Evolutionary conservation across 2,329 filamentous ascomycete genomes (phyloP).

Genomic region (Calonectria montana): DNA sequence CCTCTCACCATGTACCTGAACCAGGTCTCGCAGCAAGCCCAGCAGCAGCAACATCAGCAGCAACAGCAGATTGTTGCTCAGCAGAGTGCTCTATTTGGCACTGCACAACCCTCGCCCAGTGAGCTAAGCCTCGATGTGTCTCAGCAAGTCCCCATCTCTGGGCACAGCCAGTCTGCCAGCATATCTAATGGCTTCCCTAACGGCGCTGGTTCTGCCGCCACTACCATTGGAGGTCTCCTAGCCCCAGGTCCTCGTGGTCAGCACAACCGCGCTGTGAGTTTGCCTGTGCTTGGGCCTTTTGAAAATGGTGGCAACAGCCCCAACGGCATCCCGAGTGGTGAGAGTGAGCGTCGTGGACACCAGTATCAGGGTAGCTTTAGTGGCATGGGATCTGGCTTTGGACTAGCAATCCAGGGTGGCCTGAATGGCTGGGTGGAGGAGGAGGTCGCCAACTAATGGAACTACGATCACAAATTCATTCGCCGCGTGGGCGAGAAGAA

Average conservation of each 20-base stretch:
- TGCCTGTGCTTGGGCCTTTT: constrained; percentile 78
- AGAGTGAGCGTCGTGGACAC: constrained; percentile 70
- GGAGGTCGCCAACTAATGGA: constrained; percentile 68
- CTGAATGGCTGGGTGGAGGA: constrained; percentile 77
- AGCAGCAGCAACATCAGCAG: constrained; percentile 81
- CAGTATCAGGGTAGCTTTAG: constrained; percentile 74
- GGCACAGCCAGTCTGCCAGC: constrained; percentile 74
- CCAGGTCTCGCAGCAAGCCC: constrained; percentile 79
- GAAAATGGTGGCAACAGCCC: constrained; percentile 69
- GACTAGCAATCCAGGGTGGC: constrained; percentile 71
- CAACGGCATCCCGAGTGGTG: constrained; percentile 58
- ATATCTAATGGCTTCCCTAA: constrained; percentile 73
- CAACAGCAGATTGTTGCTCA: constrained; percentile 78
- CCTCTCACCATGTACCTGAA: constrained; percentile 94
- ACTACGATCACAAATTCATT: constrained; percentile 39
- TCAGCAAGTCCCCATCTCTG: constrained; percentile 69
- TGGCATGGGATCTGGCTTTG: constrained; percentile 69
- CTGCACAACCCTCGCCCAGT: constrained; percentile 70
- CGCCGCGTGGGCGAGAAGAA: constrained; percentile 36
- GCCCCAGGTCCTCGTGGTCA: constrained; percentile 73
- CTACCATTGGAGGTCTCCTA: constrained; percentile 81
- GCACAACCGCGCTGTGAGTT: constrained; percentile 86
- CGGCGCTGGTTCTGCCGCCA: constrained; percentile 66
- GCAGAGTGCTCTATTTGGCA: constrained; percentile 84
- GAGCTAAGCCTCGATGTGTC: constrained; percentile 69